Evolutionary conservation across 305 asterid species (phyloP).

Genomic region (Fraxinus albicans): DNA sequence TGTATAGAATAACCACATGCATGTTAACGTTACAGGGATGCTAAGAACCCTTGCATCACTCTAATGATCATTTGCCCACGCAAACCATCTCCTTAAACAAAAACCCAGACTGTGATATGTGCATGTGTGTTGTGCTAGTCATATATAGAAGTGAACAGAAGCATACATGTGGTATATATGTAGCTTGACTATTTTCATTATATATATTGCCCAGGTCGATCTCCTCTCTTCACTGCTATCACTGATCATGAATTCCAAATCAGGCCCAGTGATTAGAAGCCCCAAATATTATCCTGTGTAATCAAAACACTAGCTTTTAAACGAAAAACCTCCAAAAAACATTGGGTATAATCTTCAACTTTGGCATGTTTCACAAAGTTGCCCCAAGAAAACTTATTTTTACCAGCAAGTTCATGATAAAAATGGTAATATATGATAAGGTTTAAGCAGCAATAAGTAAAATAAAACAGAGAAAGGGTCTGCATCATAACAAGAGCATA

Average conservation of each 20-base stretch:
- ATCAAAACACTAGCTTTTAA: neutral
- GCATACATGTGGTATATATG: neutral
- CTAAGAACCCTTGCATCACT: neutral
- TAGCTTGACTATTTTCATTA: neutral
- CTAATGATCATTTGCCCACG: neutral
- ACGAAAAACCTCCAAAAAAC: too few relatives aligned
- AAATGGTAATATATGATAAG: neutral
- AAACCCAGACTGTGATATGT: slow-evolving; percentile 5
- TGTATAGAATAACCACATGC: neutral
- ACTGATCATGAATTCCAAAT: neutral
- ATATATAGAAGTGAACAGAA: neutral
- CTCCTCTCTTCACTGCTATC: neutral
- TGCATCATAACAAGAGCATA: neutral
- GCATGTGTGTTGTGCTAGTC: neutral
- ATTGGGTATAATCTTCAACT: neutral
- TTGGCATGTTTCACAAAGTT: neutral
- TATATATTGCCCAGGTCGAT: neutral
- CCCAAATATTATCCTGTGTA: neutral
- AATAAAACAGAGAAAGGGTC: neutral
- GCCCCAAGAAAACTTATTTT: neutral
- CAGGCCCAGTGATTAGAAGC: neutral
- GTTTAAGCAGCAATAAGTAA: neutral
- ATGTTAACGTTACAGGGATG: neutral
- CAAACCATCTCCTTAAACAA: neutral
- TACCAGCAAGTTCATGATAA: neutral